phyloP scores from a whole-genome alignment of 805 yeast genomes.

The Metschnikowia peoriensis region DNA sequence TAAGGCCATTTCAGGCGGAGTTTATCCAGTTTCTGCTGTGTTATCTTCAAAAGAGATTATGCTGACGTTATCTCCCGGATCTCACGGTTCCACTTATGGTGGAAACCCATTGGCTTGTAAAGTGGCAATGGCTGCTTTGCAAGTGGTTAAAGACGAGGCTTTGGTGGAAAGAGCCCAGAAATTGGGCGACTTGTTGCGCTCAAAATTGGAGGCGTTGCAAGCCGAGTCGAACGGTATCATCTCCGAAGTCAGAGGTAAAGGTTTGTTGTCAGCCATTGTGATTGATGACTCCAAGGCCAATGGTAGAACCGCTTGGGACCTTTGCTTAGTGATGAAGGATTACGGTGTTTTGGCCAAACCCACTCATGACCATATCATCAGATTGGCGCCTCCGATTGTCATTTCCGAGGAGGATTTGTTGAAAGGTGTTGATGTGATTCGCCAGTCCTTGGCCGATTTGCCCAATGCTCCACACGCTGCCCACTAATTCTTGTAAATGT shows the following conservation, averaged over 20 bases:
- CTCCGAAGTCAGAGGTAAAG: conserved; percentile 75
- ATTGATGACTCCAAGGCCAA: conserved; percentile 79
- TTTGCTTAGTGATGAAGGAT: conserved; percentile 85
- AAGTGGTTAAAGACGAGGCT: conserved; percentile 85
- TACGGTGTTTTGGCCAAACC: conserved; percentile 93
- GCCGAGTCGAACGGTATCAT: conserved; percentile 51
- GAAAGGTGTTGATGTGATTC: conserved; percentile 76
- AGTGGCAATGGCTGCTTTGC: conserved; percentile 89
- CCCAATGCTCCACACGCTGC: conserved; percentile 51
- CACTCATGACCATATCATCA: conserved; percentile 91
- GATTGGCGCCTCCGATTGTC: conserved; percentile 94
- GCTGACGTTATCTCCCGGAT: conserved; percentile 88
- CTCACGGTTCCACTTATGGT: conserved; percentile 97
- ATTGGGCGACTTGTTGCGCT: conserved; percentile 68
- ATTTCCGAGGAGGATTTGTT: conserved; percentile 82
- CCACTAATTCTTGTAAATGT: conserved; percentile 27
- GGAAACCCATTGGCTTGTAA: conserved; percentile 95
- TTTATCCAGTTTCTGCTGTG: conserved; percentile 87
- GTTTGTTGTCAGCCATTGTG: conserved; percentile 86
- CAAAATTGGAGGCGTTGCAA: conserved; percentile 54
- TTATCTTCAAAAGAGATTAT: conserved; percentile 86
- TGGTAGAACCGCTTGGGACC: conserved; percentile 95
- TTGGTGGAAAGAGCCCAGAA: conserved; percentile 73
- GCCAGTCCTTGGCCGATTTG: conserved; percentile 51
- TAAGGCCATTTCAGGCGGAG: conserved; percentile 95